These are phyloP conservation scores for Candida lessepsii DNA, from an alignment of 805 yeast species.

Conservation along the genomic window DNA sequence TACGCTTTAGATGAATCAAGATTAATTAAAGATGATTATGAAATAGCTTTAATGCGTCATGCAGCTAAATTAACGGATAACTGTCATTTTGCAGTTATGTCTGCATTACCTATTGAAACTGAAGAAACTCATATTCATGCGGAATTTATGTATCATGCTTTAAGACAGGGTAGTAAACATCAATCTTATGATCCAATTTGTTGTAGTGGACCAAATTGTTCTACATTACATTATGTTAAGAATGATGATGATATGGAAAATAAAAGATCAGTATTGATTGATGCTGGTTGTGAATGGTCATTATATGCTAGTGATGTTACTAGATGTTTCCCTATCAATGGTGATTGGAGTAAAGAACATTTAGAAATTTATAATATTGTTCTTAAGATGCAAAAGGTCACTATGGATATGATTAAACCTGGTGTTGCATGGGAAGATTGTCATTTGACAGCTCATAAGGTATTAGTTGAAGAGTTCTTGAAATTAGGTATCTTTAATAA, in stretches of 20 bases:
- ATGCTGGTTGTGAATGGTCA: slow-evolving; percentile 97
- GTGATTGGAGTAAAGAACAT: slow-evolving; percentile 88
- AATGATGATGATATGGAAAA: slow-evolving; percentile 69
- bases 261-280: slow-evolving; percentile 72
- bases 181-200: slow-evolving; percentile 95
- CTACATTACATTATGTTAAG: slow-evolving; percentile 85
- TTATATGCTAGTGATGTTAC: slow-evolving; percentile 94
- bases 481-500: slow-evolving; percentile 71
- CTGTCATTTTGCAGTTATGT: slow-evolving; percentile 89
- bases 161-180: slow-evolving; percentile 88
- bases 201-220: slow-evolving; percentile 88
- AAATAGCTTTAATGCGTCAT: slow-evolving; percentile 68
- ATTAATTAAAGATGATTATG: slow-evolving; percentile 79
- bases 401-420: slow-evolving; percentile 73
- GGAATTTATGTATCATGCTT: slow-evolving; percentile 88
- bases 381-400: slow-evolving; percentile 72
- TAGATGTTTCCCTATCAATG: slow-evolving; percentile 88
- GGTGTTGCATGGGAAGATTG: slow-evolving; percentile 85
- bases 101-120: slow-evolving; percentile 81
- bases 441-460: slow-evolving; percentile 75
- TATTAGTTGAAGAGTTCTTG: slow-evolving; percentile 69
- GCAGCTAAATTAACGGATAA: slow-evolving; percentile 86
- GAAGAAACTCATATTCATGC: slow-evolving; percentile 94
- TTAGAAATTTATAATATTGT: slow-evolving; percentile 79
- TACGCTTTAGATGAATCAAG: slow-evolving; percentile 87